Evolutionary conservation across 1,139 yeast genomes (phyloP), one percentile per base, ranked within the genome.

Genomic region (Hemisphaericaspora xylofermentans): DNA sequence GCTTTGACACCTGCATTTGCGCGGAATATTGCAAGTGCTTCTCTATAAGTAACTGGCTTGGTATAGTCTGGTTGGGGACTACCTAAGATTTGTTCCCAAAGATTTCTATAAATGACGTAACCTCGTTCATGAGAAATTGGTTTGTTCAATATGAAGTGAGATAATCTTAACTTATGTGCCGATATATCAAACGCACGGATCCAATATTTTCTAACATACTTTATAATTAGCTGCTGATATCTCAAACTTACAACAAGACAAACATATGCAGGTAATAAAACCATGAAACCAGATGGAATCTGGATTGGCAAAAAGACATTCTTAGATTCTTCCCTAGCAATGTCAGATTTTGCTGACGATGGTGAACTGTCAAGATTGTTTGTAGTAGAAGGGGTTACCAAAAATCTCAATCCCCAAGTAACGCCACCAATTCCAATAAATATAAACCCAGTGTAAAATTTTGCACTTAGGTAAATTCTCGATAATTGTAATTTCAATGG

Each of bases 111-210:
- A 6, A 78, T 68, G 14, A 86, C 61, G 43, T 75, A 69, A 0
- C 96, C 96, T 51, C 94, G 73, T 60, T 91, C 97, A 35, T 74
- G 75, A 1, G 88, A 75, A n/a, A 72, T 66, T n/a, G 86, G 85
- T 25, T 61, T 68, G 15, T 84, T 86, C 37, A 89, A 61, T 15
- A 91, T 77, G 57, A 88, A 89, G 22, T 94, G 89, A 0, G 96
- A 84, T 33, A 91, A 66, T 35, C 97, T 70, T 27, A 87, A 63
- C 43, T 71, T 67, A 26, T 77, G 71, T 34, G 88, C 77, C 2
- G 81, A 68, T 6, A 74, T 63, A 38, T 69, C 71, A 54, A 88
- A 86, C 1, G 78, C 83, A 35, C 66, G 61, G 2, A 61, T 61
- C 97, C 97, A 91, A 49, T 78, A 79, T 18, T 57, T 56, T 45